These are phyloP conservation scores for Ganoderma multipileum DNA, from an alignment of 1,284 basidiomycete genomes.

Conservation along the genomic window DNA sequence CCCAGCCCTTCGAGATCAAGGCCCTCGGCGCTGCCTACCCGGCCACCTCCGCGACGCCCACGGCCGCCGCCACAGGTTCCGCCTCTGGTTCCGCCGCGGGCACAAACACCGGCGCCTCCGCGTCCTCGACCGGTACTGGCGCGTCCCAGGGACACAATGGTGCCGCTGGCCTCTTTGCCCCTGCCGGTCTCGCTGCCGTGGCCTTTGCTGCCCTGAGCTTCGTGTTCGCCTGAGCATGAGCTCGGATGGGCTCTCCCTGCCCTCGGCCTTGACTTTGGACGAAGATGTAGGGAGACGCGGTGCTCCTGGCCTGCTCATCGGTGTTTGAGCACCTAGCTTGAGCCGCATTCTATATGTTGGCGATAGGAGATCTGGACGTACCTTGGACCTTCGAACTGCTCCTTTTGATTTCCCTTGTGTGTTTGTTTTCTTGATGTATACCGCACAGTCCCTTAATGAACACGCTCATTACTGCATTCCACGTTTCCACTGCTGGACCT, in stretches of 20 bases:
- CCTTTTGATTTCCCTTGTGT: not conserved
- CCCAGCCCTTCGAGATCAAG: conserved; percentile 73
- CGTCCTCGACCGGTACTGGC: conserved; percentile 23
- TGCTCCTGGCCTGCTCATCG: not conserved
- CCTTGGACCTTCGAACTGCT: conserved; percentile 5
- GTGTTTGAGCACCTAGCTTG: not conserved
- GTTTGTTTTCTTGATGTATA: conserved; percentile 22
- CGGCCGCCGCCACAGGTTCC: conserved; percentile 35
- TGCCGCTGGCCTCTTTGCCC: conserved; percentile 31
- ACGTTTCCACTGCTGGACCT: too few relatives aligned
- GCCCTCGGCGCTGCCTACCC: conserved; percentile 68
- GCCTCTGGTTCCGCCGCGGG: conserved; percentile 35
- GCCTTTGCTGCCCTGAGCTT: conserved; percentile 38
- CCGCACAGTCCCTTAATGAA: conserved; percentile 30
- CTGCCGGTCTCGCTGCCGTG: conserved; percentile 36
- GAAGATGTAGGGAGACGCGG: not conserved
- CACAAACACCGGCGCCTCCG: conserved; percentile 34
- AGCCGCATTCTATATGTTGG: not conserved
- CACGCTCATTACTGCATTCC: conserved; percentile 22
- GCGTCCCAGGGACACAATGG: conserved; percentile 22
- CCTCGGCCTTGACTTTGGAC: not conserved
- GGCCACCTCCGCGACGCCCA: conserved; percentile 46
- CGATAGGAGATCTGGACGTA: not conserved
- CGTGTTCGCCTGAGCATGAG: conserved; percentile 30
- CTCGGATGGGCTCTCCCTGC: not conserved